phyloP scores from a whole-genome alignment of 768 basidiomycete species.

The Phlebiopsis gigantea region DNA sequence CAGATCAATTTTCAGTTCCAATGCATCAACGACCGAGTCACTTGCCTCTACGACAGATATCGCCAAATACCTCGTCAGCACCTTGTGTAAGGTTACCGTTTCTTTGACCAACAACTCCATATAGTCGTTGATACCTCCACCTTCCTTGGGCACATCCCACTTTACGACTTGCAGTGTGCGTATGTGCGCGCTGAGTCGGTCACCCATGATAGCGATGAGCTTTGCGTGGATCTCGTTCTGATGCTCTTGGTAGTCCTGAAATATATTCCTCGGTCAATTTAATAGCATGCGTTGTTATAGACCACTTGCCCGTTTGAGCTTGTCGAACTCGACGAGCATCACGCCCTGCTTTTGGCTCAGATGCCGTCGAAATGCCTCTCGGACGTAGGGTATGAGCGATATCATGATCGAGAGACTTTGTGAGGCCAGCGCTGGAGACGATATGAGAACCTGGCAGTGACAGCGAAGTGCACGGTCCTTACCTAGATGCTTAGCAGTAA shows the following conservation, averaged over 20 bases:
- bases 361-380: conserved; percentile 92
- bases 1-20: too few species aligned
- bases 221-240: conserved; percentile 99
- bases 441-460: background rate
- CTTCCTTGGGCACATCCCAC: conserved; percentile 64
- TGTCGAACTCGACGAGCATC: conserved; percentile 97
- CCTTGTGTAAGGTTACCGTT: conserved; percentile 92
- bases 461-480: conserved; percentile 18
- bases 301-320: conserved; percentile 83
- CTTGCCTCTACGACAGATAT: conserved; percentile 77
- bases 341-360: conserved; percentile 92
- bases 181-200: conserved; percentile 83
- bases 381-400: conserved; percentile 90
- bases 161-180: conserved; percentile 76
- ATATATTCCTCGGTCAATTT: background rate
- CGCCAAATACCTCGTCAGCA: conserved; percentile 86
- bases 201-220: conserved; percentile 97
- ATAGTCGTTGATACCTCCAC: conserved; percentile 74
- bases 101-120: conserved; percentile 93
- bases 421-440: conserved; percentile 76
- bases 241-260: conserved; percentile 95
- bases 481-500: conserved; percentile 97
- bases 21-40: too few species aligned
- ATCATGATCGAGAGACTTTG: conserved; percentile 94
- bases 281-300: background rate